Evolutionary conservation across 768 basidiomycete genomes (phyloP).

Genomic region (Boletus tomentosulus): DNA sequence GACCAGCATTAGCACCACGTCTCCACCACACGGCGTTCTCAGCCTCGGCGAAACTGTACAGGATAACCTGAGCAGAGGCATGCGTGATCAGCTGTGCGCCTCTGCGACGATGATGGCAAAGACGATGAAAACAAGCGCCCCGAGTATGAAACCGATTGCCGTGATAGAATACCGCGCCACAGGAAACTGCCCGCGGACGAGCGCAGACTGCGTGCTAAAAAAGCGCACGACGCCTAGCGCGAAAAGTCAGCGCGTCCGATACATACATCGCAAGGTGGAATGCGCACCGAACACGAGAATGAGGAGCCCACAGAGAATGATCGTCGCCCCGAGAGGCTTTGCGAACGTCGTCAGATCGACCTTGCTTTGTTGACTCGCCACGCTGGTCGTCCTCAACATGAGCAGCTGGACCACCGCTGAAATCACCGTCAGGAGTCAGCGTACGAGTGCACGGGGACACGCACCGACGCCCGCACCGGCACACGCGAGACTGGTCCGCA

Average conservation of each 20-base stretch:
- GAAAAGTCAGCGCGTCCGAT: too few relatives aligned
- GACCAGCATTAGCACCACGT: too few relatives aligned
- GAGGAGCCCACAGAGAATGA: conserved; percentile 42
- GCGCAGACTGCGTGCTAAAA: conserved; percentile 47
- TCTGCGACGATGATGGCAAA: conserved; percentile 41
- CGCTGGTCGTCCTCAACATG: conserved; percentile 27
- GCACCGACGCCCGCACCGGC: conserved; percentile 57
- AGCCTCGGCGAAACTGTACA: background rate
- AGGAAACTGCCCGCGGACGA: conserved; percentile 50
- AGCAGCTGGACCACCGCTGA: conserved; percentile 55
- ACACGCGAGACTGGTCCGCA: conserved; percentile 59
- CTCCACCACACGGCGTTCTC: background rate
- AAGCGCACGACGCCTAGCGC: conserved; percentile 46
- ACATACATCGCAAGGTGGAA: background rate
- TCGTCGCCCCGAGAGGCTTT: conserved; percentile 49
- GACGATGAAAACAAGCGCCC: conserved; percentile 38
- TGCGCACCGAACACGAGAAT: conserved; percentile 46
- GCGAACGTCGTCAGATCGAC: conserved; percentile 32
- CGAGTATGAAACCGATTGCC: conserved; percentile 39
- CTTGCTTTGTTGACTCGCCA: too few relatives aligned
- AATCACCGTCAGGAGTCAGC: background rate
- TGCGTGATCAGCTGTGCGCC: conserved; percentile 1
- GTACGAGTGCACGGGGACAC: conserved; percentile 15
- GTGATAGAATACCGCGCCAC: conserved; percentile 45
- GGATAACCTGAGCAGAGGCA: background rate